These are phyloP conservation scores for Actinidia chinensis DNA, from an alignment of 179 eudicot genomes.

Conservation along the genomic window DNA sequence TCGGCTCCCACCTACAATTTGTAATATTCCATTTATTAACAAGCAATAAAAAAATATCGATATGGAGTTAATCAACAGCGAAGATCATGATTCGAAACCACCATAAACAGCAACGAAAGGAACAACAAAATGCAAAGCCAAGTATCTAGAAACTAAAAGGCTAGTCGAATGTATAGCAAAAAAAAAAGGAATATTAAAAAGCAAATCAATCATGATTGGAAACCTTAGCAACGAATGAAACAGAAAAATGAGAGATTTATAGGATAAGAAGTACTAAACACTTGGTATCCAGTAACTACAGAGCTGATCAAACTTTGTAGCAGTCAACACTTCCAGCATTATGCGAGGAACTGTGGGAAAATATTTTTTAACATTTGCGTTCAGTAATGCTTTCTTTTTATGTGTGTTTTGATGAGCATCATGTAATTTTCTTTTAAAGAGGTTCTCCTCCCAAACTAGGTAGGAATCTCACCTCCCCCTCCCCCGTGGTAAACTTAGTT, in stretches of 20 bases:
- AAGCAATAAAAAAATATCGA: neutral
- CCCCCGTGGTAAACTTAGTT: no score
- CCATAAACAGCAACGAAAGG: neutral
- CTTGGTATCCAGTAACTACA: neutral
- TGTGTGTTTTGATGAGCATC: no score
- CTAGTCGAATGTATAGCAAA: neutral
- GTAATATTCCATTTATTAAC: conserved; percentile 8
- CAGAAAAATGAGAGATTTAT: neutral
- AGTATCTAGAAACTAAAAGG: conserved; percentile 5
- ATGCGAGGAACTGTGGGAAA: no score
- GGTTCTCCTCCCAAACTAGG: no score
- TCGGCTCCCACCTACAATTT: conserved; percentile 50
- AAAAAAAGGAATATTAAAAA: neutral
- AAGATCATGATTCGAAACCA: neutral
- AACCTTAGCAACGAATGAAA: neutral
- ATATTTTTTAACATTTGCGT: no score
- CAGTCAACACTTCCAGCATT: neutral
- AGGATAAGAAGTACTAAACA: neutral
- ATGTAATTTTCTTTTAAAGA: no score
- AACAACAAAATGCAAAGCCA: neutral
- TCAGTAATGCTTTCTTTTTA: no score
- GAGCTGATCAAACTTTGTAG: neutral
- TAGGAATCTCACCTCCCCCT: no score
- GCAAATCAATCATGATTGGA: neutral
- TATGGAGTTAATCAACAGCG: neutral